Evolutionary conservation across 2,329 filamentous ascomycete genomes (phyloP).

Genomic region (Clathrospora elynae): DNA sequence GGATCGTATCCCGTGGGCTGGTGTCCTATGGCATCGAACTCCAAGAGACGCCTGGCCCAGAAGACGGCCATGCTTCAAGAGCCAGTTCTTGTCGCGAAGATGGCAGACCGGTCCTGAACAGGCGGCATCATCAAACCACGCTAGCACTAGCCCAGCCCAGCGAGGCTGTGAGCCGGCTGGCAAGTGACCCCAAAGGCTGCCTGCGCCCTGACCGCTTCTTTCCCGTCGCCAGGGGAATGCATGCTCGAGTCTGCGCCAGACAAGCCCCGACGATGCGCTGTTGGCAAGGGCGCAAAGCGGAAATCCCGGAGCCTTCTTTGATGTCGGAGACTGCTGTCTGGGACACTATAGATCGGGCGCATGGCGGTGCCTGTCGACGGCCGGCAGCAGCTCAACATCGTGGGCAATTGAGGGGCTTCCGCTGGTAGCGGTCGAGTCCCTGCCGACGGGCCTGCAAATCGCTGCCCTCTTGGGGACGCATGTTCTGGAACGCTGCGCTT

Average conservation of each 20-base stretch:
- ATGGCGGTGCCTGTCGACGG: conserved; percentile 14
- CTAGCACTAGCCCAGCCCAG: conserved; percentile 31
- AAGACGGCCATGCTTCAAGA: neutral
- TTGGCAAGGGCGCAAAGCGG: conserved; percentile 27
- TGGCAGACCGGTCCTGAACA: no score
- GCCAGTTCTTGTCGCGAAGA: no score
- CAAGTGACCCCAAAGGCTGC: conserved; percentile 27
- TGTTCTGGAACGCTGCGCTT: conserved; percentile 31
- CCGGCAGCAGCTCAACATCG: conserved; percentile 15
- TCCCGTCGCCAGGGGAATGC: conserved; percentile 34
- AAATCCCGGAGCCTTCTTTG: conserved; percentile 9
- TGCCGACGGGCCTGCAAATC: conserved; percentile 28
- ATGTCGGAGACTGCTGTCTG: conserved; percentile 5
- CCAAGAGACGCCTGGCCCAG: conserved; percentile 1
- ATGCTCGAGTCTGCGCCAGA: conserved; percentile 18
- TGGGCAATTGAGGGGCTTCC: conserved; percentile 9
- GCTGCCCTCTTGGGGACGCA: conserved; percentile 16
- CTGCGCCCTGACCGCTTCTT: conserved; percentile 34
- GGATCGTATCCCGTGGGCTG: conserved; percentile 5
- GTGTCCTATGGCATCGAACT: conserved; percentile 8
- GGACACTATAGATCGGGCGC: conserved; percentile 16
- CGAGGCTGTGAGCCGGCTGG: conserved; percentile 28
- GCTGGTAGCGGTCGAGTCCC: conserved; percentile 21
- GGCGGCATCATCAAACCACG: conserved; percentile 37
- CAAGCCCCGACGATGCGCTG: conserved; percentile 20